These are phyloP conservation scores for Eimeria tenella DNA, from an alignment of 169 alveolate genomes.

Conservation along the genomic window DNA sequence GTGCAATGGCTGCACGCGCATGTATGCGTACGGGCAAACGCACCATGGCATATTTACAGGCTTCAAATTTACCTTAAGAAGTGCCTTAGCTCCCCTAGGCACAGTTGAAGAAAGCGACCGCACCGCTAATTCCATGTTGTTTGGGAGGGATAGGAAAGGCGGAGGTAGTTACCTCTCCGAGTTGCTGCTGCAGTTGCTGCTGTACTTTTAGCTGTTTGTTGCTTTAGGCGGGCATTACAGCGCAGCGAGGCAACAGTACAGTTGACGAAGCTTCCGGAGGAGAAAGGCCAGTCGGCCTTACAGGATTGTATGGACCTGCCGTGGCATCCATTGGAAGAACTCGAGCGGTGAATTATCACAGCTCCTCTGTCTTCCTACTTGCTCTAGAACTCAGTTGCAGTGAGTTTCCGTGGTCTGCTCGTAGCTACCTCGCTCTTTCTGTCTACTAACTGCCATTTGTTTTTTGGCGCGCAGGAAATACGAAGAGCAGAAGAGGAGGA, in stretches of 20 bases:
- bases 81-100: too few relatives aligned
- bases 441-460: background rate
- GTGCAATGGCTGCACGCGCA: too few relatives aligned
- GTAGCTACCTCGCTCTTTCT: background rate
- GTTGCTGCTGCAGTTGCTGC: background rate
- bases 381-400: too few relatives aligned
- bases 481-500: constrained; percentile 38
- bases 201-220: background rate
- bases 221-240: constrained; percentile 78
- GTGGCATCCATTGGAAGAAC: constrained; percentile 79
- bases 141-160: too few relatives aligned
- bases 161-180: background rate
- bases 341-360: constrained; percentile 15
- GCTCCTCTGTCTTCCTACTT: background rate
- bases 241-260: constrained; percentile 81
- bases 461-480: constrained; percentile 46
- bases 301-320: constrained; percentile 84
- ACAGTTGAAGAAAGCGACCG: too few relatives aligned
- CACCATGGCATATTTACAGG: too few relatives aligned
- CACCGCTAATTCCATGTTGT: too few relatives aligned
- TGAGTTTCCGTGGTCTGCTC: too few relatives aligned
- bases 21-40: too few relatives aligned
- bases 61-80: too few relatives aligned
- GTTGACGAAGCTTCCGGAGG: constrained; percentile 81
- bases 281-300: constrained; percentile 80